Percentiles rank a stretch among this genome's conserved stretches.
Conservation (phyloP, 768 basidiomycete genomes). For the Lactifluus subvellereus region DNA sequence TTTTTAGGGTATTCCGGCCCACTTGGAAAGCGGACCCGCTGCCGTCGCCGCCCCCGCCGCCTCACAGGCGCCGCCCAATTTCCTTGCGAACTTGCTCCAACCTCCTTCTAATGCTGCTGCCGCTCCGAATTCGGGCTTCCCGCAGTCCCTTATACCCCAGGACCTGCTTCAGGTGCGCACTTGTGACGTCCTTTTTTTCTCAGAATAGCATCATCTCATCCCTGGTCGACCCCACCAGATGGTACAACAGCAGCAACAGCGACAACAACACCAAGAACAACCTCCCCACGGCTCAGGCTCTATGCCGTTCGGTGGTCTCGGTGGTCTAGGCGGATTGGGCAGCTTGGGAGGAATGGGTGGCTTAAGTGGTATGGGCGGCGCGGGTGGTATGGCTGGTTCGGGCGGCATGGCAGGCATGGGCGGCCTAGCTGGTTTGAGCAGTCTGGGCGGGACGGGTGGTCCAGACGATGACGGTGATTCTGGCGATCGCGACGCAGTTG, state of each 20-base stretch:
- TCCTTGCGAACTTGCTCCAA: conserved; percentile 27
- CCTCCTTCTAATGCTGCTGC: conserved; percentile 32
- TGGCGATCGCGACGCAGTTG: background rate
- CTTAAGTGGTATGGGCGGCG: conserved; percentile 22
- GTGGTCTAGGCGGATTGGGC: background rate
- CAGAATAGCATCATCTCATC: background rate
- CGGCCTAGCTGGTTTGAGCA: conserved; percentile 51
- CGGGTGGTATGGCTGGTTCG: conserved; percentile 39
- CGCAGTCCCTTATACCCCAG: conserved; percentile 48
- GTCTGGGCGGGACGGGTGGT: conserved; percentile 41
- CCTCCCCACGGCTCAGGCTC: conserved; percentile 2
- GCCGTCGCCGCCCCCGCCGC: conserved; percentile 29
- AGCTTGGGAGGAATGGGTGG: background rate
- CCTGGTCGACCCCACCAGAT: conserved; percentile 36
- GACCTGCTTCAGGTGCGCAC: conserved; percentile 74
- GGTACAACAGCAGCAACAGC: conserved; percentile 53
- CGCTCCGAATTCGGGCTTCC: conserved; percentile 31
- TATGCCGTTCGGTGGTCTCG: conserved; percentile 30
- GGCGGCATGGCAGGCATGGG: conserved; percentile 43
- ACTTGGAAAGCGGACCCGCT: conserved; percentile 47
- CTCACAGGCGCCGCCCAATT: conserved; percentile 31
- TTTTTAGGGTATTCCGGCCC: conserved; percentile 69
- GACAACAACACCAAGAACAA: conserved; percentile 28
- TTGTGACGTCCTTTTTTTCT: background rate
- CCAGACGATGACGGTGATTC: background rate